Base-by-base conservation (phyloP, 2,329 filamentous ascomycete species). In the Dryadomyces quercus-mongolicae region DNA sequence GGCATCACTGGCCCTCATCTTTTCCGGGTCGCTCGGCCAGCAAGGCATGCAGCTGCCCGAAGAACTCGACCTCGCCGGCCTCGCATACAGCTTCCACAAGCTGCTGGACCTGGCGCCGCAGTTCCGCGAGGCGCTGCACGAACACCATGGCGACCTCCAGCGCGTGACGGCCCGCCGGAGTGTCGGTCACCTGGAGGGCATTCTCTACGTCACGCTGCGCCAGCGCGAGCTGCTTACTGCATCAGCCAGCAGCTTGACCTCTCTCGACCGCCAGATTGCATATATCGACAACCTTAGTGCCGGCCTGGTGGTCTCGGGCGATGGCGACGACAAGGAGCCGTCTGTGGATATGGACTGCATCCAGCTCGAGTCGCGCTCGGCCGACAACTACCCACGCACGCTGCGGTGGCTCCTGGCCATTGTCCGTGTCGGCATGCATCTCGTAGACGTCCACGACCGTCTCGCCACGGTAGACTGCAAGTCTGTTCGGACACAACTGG, bases 71-170 rank as follows among this genome's bases (percentile, higher is more conserved):
- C 25, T 56, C 7, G 15, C 51, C 16, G 75, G 70, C 43, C 73
- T 82, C 9, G 81, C 94, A 52, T 83, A 86, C 60, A 84, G 86
- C 62, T 86, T 95, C 66, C 84, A 95, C 67, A 85, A 87, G 64
- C 75, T 88, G 34, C 71, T 96, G 31, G 87, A 92, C 63, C 67
- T 90, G 13, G 80, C 86, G 60, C 79, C 84, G 16, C 77, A 78
- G 60, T 79, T 86, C 51, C 80, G 92, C 62, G 73, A 78, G 45
- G 76, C 84, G 34, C 73, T 81, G 10, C 76, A 82, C 59, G 84
- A 88, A 51, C 89, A 95, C 67, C 89, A 87, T 0, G 84, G 88
- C 42, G 94, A 98, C 59, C 71, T 98, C 43, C 95, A 86, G 47
- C 77, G 82, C 45, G 84, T 88, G 9, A 89, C 96, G 61, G 78